Evolutionary conservation across 495 filamentous ascomycete genomes (phyloP), one percentile per base, ranked within the genome.

Genomic region (Cercophora scortea): DNA sequence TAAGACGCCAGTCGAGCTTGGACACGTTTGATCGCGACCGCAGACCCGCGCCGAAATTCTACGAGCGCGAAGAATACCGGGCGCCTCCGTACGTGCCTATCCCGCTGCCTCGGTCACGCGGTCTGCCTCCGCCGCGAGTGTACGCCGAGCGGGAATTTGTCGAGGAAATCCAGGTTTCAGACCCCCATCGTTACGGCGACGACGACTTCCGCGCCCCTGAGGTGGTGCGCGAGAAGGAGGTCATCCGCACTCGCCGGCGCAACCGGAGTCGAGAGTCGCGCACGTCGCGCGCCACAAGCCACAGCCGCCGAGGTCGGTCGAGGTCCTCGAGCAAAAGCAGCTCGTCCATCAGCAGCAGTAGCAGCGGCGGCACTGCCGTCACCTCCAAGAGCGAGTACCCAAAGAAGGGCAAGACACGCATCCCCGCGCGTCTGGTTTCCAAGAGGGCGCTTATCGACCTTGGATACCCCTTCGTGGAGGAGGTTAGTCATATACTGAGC

Each of bases 371-470:
- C 11, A 76, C 69, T 1, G 53, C 67, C 47, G 77, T 66, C 54
- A 80, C 67, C 32, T 43, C 65, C 52, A 80, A 64, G 69, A 83
- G 69, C 61, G 74, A 79, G 41, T 84, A 86, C 56, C 88, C 86
- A 15, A 89, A 89, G 67, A 88, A 85, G 62, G 90, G 90, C 53
- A 93, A 90, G 76, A 95, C 90, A 10, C 78, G 85, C 49, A 88
- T 96, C 68, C 90, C 90, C 0, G 78, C 78, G 38, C 78, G 83
- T 40, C 75, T 94, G 51, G 85, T 90, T 39, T 83, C 85, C 60
- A 81, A 84, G 64, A 73, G 80, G 57, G 90, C 88, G 12, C 78
- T 96, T 47, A 81, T 89, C 53, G 87, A 93, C 44, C 71, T 91
- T 19, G 87, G 88, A 9, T 95, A 94, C 72, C 88, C 90, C 2